Conservation (phyloP, 441 rosid genomes). For the Kokia cookei region DNA sequence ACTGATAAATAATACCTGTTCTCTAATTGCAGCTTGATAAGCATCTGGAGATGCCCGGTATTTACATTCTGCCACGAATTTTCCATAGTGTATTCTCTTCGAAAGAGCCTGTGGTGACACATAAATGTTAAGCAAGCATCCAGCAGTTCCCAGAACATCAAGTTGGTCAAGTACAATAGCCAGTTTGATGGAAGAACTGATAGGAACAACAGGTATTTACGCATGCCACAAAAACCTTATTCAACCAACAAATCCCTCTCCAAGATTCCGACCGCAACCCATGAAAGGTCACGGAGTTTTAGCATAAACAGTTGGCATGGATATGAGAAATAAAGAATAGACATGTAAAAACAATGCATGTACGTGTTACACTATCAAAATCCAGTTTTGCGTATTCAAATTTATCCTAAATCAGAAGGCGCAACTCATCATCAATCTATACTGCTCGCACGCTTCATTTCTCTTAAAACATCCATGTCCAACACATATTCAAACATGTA, state of each 20-base stretch:
- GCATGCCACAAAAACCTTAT: background rate
- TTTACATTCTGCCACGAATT: conserved; percentile 91
- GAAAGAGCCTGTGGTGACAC: conserved; percentile 62
- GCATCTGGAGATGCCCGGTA: conserved; percentile 59
- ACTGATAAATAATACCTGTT: conserved; percentile 35
- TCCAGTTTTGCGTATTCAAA: too few relatives aligned
- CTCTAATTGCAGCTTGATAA: conserved; percentile 56
- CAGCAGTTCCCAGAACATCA: background rate
- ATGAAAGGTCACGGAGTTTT: background rate
- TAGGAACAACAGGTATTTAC: background rate
- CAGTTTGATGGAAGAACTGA: background rate
- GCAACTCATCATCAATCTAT: too few relatives aligned
- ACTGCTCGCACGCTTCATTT: too few relatives aligned
- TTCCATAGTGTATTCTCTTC: conserved; percentile 88
- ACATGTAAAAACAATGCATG: too few relatives aligned
- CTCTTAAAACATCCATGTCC: too few relatives aligned
- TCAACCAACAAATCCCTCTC: background rate
- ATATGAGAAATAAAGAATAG: too few relatives aligned
- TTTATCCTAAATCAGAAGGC: too few relatives aligned
- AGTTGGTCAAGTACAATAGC: background rate
- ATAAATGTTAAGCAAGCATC: background rate
- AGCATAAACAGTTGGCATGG: background rate
- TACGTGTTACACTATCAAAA: too few relatives aligned
- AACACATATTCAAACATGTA: too few relatives aligned
- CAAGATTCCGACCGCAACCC: background rate